These are phyloP conservation scores for Brassica hybrid DNA, from an alignment of 441 rosid species.

Conservation along the genomic window DNA sequence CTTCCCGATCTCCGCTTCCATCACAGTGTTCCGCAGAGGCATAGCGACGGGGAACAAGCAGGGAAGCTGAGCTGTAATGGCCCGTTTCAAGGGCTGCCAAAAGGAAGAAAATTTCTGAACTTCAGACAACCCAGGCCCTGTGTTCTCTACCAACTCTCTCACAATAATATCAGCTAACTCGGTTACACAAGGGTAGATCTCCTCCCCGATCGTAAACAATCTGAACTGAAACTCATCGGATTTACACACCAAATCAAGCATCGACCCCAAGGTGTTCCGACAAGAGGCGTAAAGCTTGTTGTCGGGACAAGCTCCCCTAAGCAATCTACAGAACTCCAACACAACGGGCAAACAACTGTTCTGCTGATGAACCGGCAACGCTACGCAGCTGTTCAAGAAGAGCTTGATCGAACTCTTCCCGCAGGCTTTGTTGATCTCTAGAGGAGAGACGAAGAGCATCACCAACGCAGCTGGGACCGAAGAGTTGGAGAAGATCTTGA, in stretches of 20 bases:
- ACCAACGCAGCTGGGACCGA: slow-evolving; percentile 74
- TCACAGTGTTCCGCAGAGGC: slow-evolving; percentile 48
- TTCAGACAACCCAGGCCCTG: slow-evolving; percentile 50
- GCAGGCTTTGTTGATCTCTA: slow-evolving; percentile 52
- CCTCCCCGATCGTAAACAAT: slow-evolving; percentile 47
- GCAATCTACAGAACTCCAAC: no score
- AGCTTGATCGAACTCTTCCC: slow-evolving; percentile 63
- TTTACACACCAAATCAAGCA: slow-evolving; percentile 56
- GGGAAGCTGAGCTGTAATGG: slow-evolving; percentile 46
- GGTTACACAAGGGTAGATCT: slow-evolving; percentile 70
- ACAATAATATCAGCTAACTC: slow-evolving; percentile 67
- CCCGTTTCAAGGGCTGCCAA: slow-evolving; percentile 53
- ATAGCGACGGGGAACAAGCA: slow-evolving; percentile 45
- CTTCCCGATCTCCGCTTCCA: slow-evolving; percentile 53
- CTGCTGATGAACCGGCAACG: slow-evolving; percentile 52
- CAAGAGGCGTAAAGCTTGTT: slow-evolving; percentile 64
- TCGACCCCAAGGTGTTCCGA: slow-evolving; percentile 63
- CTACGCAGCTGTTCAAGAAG: slow-evolving; percentile 52
- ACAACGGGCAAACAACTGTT: slow-evolving; percentile 16
- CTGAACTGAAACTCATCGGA: slow-evolving; percentile 38
- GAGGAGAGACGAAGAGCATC: slow-evolving; percentile 70
- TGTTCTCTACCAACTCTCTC: slow-evolving; percentile 42
- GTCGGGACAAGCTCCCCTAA: slow-evolving; percentile 54
- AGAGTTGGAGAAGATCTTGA: slow-evolving; percentile 62
- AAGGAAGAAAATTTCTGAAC: slow-evolving; percentile 65